Evolutionary conservation across 257 asterid genomes (phyloP).

Genomic region (Przewalskia tangutica): DNA sequence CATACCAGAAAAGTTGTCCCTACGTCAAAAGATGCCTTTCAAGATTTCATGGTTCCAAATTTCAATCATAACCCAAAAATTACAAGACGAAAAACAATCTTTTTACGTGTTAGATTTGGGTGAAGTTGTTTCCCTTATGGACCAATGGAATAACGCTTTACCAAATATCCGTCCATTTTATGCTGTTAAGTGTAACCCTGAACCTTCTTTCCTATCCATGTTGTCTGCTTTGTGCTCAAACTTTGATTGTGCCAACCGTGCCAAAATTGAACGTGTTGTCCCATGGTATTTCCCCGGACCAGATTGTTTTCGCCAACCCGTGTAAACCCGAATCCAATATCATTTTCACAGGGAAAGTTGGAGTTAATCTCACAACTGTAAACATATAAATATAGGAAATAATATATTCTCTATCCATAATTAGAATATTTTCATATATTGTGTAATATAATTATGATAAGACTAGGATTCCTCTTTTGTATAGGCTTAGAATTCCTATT

Average conservation of each 20-base stretch:
- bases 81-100: slow-evolving; percentile 1
- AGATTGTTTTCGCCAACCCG: slow-evolving; percentile 3
- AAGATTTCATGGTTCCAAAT: slow-evolving; percentile 11
- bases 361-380: slow-evolving; percentile 6
- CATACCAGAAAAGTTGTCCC: slow-evolving; percentile 1
- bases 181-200: slow-evolving; percentile 15
- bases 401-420: too few species aligned
- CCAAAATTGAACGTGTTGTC: slow-evolving; percentile 12
- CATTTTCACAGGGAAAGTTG: background rate
- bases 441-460: too few species aligned
- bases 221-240: slow-evolving; percentile 7
- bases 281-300: slow-evolving; percentile 11
- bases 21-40: background rate
- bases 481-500: too few species aligned
- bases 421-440: too few species aligned
- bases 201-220: background rate
- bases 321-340: slow-evolving; percentile 8
- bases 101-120: slow-evolving; percentile 13
- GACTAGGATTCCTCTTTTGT: too few species aligned
- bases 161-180: slow-evolving; percentile 13
- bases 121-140: slow-evolving; percentile 6
- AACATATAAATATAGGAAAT: too few species aligned
- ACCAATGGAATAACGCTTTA: slow-evolving; percentile 3
- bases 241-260: slow-evolving; percentile 13
- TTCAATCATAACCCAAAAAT: slow-evolving; percentile 2